Base-by-base conservation (phyloP, 2,329 filamentous ascomycete species). In the Aulographum hederae region DNA sequence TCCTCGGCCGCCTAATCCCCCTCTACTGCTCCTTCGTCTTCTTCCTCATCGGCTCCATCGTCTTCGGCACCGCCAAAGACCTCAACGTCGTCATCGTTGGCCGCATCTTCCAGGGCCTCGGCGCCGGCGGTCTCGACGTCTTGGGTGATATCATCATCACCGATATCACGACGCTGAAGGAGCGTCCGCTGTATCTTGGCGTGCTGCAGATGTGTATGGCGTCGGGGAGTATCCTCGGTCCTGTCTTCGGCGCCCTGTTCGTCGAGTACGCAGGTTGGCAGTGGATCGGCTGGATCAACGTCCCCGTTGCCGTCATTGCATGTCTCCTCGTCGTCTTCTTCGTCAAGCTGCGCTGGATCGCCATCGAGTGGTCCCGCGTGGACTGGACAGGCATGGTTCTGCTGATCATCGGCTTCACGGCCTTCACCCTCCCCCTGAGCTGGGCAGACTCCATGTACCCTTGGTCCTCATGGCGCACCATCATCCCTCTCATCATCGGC, bases 381-480 rank as follows among this genome's bases (percentile, higher is more conserved):
- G 74, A 80, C 44, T 79, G 67, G 61, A 33, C 69, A 19, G 75
- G 76, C 2, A 62, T 65, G 4, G 39, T 64, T 1, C 43, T 80
- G 3, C 78, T 80, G 43, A 57, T 75, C 13, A 63, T 55, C 10
- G 65, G 65, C 11, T 57, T 61, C 10, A 69, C 69, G 0, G 63
- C 61, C 15, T 66, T 77, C 41, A 48, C 77, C 26, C 68, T 76
- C 28, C 67, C 69, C 0, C 45, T 77, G 3, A 72, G 69, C 2
- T 73, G 69, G 59, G 75, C 72, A 6, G 73, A 72, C 23, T 60
- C 76, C 6, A 66, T 73, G 52, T 78, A 75, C 44, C 43, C 60
- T 0, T 80, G 74, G 75, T 46, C 53, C 28, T 69, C 62, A 3
- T 76, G 67, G 61, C 58, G 61, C 2, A 73, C 70, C 0, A 52